Percentiles rank a stretch among this genome's conserved stretches.
Conservation (phyloP, 2,329 filamentous ascomycete genomes). For the Ceratocystiopsis sp. region DNA sequence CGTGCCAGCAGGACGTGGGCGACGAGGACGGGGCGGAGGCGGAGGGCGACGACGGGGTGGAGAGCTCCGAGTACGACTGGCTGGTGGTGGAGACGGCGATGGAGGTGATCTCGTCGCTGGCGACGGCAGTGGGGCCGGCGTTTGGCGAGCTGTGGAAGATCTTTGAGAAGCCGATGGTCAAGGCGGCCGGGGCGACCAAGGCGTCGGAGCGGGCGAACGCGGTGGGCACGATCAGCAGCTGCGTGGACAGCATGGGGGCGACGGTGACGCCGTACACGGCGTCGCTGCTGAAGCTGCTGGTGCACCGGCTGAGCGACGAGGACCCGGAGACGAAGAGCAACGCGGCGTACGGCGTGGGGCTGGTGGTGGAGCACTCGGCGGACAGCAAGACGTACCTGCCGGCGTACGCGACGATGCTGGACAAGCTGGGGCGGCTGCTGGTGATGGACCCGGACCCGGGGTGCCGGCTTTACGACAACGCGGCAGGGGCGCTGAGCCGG, state of each 20-base stretch:
- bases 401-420: slow-evolving; percentile 59
- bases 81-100: slow-evolving; percentile 86
- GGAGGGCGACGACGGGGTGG: slow-evolving; percentile 42
- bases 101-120: slow-evolving; percentile 74
- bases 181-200: slow-evolving; percentile 74
- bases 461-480: slow-evolving; percentile 70
- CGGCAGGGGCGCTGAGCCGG: slow-evolving; percentile 74
- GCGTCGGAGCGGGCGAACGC: slow-evolving; percentile 76
- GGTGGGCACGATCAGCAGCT: slow-evolving; percentile 83
- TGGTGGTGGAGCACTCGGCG: slow-evolving; percentile 67
- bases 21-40: slow-evolving; percentile 62
- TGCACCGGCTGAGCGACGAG: slow-evolving; percentile 77
- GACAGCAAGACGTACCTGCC: slow-evolving; percentile 58
- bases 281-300: slow-evolving; percentile 58
- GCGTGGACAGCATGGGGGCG: slow-evolving; percentile 65
- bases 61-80: slow-evolving; percentile 90
- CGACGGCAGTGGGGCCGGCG: slow-evolving; percentile 60
- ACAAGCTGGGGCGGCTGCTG: slow-evolving; percentile 74
- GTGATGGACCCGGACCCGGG: slow-evolving; percentile 47
- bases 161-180: slow-evolving; percentile 81
- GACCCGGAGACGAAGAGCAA: slow-evolving; percentile 90
- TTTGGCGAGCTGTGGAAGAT: slow-evolving; percentile 90
- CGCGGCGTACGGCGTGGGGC: slow-evolving; percentile 77
- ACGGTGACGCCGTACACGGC: slow-evolving; percentile 70
- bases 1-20: slow-evolving; percentile 80